These are phyloP conservation scores for Alternaria gaisen DNA, from an alignment of 2,329 filamentous ascomycete species.

Conservation along the genomic window DNA sequence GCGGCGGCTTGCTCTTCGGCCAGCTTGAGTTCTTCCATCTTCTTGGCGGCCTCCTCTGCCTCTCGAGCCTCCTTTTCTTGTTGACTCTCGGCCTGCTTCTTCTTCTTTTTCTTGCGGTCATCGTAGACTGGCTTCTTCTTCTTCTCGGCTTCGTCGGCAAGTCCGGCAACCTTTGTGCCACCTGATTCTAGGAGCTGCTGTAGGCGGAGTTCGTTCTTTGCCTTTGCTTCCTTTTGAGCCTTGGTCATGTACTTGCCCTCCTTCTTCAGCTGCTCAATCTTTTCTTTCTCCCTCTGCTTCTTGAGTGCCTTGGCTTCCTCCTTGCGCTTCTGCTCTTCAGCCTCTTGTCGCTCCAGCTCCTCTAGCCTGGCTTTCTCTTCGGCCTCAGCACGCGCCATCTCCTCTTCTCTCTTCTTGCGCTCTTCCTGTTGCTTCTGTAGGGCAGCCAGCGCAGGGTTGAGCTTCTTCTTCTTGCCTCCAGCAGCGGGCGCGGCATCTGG, in stretches of 20 bases:
- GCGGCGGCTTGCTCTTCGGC: constrained; percentile 75
- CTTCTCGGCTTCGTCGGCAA: constrained; percentile 68
- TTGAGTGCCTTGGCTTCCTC: constrained; percentile 79
- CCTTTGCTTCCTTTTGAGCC: constrained; percentile 83
- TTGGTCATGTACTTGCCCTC: constrained; percentile 88
- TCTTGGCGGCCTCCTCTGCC: constrained; percentile 65
- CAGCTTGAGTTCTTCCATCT: constrained; percentile 62
- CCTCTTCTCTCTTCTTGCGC: constrained; percentile 71
- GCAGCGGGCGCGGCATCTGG: constrained; percentile 48
- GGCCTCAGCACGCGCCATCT: constrained; percentile 64
- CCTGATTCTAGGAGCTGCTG: constrained; percentile 86
- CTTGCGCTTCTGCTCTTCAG: constrained; percentile 73
- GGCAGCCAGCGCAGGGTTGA: constrained; percentile 75
- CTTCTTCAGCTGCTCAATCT: constrained; percentile 85
- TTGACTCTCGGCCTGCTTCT: constrained; percentile 67
- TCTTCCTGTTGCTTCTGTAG: constrained; percentile 87
- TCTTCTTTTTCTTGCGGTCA: constrained; percentile 81
- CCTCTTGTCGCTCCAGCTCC: constrained; percentile 70
- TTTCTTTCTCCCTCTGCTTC: constrained; percentile 88
- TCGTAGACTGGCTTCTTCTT: constrained; percentile 83
- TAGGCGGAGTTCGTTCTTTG: constrained; percentile 78
- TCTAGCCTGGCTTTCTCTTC: constrained; percentile 73
- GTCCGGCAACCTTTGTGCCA: constrained; percentile 67
- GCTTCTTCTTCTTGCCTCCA: constrained; percentile 86
- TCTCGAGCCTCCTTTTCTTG: constrained; percentile 56